These are phyloP conservation scores for Trametes punicea DNA, from an alignment of 768 basidiomycete genomes.

Conservation along the genomic window DNA sequence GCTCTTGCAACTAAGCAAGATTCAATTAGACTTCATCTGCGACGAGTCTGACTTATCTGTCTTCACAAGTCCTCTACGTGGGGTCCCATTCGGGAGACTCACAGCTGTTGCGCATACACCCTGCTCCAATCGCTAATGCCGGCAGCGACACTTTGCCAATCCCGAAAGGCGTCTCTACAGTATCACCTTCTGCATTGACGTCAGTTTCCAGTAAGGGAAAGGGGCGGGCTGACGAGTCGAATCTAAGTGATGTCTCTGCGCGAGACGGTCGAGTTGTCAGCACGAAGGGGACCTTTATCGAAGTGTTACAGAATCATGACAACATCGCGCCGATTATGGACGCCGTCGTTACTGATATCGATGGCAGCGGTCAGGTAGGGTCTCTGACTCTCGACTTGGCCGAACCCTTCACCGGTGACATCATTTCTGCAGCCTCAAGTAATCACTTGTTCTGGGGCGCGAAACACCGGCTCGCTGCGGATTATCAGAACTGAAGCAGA, in stretches of 20 bases:
- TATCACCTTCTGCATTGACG: constrained; percentile 35
- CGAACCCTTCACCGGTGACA: neutral
- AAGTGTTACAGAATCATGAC: constrained; percentile 59
- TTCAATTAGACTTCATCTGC: constrained; percentile 61
- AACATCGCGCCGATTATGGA: constrained; percentile 86
- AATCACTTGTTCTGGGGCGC: constrained; percentile 82
- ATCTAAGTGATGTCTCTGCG: constrained; percentile 35
- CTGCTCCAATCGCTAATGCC: constrained; percentile 39
- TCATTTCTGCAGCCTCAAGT: constrained; percentile 55
- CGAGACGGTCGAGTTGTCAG: constrained; percentile 46
- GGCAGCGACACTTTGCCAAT: constrained; percentile 49
- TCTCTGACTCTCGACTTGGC: neutral
- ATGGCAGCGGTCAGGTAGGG: constrained; percentile 66
- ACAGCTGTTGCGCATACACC: constrained; percentile 62
- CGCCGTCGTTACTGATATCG: constrained; percentile 69
- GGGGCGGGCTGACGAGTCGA: constrained; percentile 30
- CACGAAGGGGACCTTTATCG: constrained; percentile 53
- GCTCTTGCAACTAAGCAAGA: constrained; percentile 10
- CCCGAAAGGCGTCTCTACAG: constrained; percentile 43
- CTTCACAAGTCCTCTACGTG: constrained; percentile 66
- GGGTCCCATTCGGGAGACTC: constrained; percentile 84
- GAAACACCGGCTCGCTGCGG: constrained; percentile 71
- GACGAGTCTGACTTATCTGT: constrained; percentile 67
- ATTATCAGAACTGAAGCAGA: constrained; percentile 81
- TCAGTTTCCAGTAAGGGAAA: constrained; percentile 33